Conservation (phyloP, 2,329 filamentous ascomycete species). For the Cryphonectria japonica region DNA sequence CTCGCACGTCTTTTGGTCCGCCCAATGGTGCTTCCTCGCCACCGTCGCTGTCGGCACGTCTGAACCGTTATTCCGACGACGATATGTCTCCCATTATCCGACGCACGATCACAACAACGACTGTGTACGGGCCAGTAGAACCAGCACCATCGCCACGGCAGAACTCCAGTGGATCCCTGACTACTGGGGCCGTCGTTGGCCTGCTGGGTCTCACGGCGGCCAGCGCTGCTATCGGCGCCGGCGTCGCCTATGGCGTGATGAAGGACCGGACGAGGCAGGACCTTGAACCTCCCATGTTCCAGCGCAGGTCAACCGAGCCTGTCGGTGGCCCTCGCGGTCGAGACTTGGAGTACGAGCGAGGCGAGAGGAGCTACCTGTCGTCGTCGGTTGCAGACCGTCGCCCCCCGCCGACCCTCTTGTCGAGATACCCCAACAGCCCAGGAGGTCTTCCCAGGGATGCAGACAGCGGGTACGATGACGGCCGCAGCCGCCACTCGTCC, state of each 20-base stretch:
- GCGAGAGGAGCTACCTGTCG: conserved; percentile 40
- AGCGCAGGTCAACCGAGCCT: conserved; percentile 49
- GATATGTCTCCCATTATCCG: conserved; percentile 37
- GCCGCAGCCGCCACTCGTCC: conserved; percentile 43
- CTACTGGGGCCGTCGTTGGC: conserved; percentile 69
- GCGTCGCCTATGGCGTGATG: conserved; percentile 72
- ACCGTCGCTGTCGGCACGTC: conserved; percentile 14
- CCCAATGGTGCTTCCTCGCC: conserved; percentile 30
- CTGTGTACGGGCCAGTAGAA: conserved; percentile 32
- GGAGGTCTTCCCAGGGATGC: conserved; percentile 34
- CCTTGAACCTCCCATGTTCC: conserved; percentile 45
- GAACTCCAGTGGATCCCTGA: conserved; percentile 47
- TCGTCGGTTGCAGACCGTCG: conserved; percentile 38
- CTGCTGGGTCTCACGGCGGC: conserved; percentile 70
- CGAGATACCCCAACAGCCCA: conserved; percentile 40
- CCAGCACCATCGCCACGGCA: conserved; percentile 38
- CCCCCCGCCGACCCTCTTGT: conserved; percentile 35
- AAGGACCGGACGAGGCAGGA: conserved; percentile 56
- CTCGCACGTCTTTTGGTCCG: conserved; percentile 31
- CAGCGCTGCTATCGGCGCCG: conserved; percentile 68
- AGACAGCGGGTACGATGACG: conserved; percentile 46
- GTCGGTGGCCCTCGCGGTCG: conserved; percentile 40
- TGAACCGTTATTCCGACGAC: conserved; percentile 30
- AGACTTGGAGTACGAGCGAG: conserved; percentile 44
- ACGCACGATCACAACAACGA: conserved; percentile 41